Evolutionary conservation across 768 basidiomycete species (phyloP).

Genomic region (Mycena vulgaris): DNA sequence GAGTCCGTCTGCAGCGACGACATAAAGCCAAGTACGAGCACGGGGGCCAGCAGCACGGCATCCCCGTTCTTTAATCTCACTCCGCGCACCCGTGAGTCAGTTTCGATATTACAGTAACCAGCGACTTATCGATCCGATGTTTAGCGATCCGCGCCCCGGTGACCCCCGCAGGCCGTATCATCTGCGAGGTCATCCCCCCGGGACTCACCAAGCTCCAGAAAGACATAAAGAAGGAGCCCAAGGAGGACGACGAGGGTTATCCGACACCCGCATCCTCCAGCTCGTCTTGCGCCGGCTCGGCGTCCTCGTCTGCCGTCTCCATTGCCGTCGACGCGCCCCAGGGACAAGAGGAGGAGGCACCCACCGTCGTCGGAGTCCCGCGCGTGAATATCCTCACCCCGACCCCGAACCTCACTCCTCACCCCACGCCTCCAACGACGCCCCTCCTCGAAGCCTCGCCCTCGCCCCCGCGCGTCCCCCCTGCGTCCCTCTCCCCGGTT

Average conservation of each 20-base stretch:
- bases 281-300: not conserved
- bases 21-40: not conserved
- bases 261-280: constrained; percentile 29
- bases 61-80: not conserved
- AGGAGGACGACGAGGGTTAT: constrained; percentile 9
- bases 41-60: not conserved
- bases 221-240: constrained; percentile 9
- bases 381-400: constrained; percentile 81
- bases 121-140: not conserved
- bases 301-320: constrained; percentile 30
- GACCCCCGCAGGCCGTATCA: constrained; percentile 55
- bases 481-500: not conserved
- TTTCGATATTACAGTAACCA: not conserved
- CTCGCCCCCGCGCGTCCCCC: not conserved
- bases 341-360: constrained; percentile 26
- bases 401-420: constrained; percentile 82
- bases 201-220: constrained; percentile 8
- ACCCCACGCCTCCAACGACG: constrained; percentile 85
- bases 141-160: not conserved
- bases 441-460: constrained; percentile 55
- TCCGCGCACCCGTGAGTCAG: not conserved
- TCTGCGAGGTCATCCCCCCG: constrained; percentile 32
- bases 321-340: constrained; percentile 20
- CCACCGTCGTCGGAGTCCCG: constrained; percentile 50
- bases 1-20: constrained; percentile 29